Base-by-base conservation (phyloP, 1,139 yeast species). In the Suhomyces choctaworum region DNA sequence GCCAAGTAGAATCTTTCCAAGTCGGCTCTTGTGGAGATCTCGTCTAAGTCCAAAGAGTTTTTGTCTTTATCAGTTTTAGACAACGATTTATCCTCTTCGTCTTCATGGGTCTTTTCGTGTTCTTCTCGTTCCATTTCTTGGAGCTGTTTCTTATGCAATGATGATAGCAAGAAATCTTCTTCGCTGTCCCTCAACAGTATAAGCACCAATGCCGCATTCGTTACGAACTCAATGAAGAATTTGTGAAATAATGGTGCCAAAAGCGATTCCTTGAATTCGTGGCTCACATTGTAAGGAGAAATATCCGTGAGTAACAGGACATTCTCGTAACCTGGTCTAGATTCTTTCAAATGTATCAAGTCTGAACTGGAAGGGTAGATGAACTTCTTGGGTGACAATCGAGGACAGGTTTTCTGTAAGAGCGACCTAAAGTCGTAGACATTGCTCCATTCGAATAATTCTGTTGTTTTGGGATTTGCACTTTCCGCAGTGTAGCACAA, bases 1-100 rank as follows among this genome's bases (percentile, higher is more conserved):
- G 95, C 76, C 49, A 89, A 59, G 54, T 88, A 90, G 50, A 92
- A 87, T 43, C 96, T 71, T 56, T 92, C 98, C 35, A 92, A 66
- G 47, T 92, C 97, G 1, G 92, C 84, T 42, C 85, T 80, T 13
- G 82, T 78, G 2, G 86, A 73, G 22, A 82, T 66, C 39, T 72
- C 79, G 44, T 77, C 83, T 38, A 71, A 58, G 47, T 73, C 66
- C 27, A 71, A 34, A 7, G 37, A n/a, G 46, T 40, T 31, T 16
- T 31, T 37, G 23, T 37, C 29, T 4, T 39, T 34, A 6, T 36
- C 39, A 5, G 37, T 27, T 22, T 45, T 39, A 8, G 24, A 16
- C 3, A 11, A 12, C 3, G 27, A 11, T 16, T 34, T 33, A 13
- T 29, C 26, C 14, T 26, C 31, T 14, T 41, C 46, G 16, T 38